Base-by-base conservation (phyloP, 2,329 filamentous ascomycete species). In the Fusarium redolens region DNA sequence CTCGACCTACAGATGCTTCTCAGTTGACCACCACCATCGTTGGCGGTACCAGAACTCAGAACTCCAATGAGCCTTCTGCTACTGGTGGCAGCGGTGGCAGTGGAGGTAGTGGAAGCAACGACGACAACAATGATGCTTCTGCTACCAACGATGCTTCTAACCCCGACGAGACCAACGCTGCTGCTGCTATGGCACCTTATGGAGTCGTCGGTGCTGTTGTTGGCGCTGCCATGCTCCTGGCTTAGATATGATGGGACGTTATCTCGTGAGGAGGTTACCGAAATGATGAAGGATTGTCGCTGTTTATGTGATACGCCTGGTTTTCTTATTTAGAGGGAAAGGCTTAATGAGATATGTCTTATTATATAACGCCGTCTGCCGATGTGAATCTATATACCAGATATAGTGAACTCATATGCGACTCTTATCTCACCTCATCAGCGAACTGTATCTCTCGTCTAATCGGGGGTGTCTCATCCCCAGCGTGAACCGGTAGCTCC, bases 21-120 rank as follows among this genome's bases (percentile, higher is more conserved):
- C 79, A 83, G 72, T 72, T 82, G 60, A 83, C 81, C 22, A 82
- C 79, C 31, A 83, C 81, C 47, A 75, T 83, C 61, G 52, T 50
- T 17, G 55, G 67, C 43, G 72, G 76, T 37, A 74, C 71, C 22
- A 60, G 52, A 30, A 47, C 57, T 14, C 63, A 61, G 14, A 64
- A 61, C 52, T 58, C 69, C 9, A 61, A 44, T n/a, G 11, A 45
- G 13, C 40, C 68, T 18, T 65, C 72, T n/a, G 52, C 63, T 48
- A 68, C 68, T 7, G 38, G 43, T 10, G 45, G 56, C 18, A 58
- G 60, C n/a, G 57, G 43, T 17, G 41, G 52, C 10, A 54, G 35
- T 25, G 57, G 65, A 14, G 43, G 50, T 28, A 40, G 51, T 22
- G 52, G 52, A 45, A 56, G 48, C 37, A 41, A 60, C 40, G 40